Base-by-base conservation (phyloP, 768 basidiomycete species). In the Pulveroboletus sp. region DNA sequence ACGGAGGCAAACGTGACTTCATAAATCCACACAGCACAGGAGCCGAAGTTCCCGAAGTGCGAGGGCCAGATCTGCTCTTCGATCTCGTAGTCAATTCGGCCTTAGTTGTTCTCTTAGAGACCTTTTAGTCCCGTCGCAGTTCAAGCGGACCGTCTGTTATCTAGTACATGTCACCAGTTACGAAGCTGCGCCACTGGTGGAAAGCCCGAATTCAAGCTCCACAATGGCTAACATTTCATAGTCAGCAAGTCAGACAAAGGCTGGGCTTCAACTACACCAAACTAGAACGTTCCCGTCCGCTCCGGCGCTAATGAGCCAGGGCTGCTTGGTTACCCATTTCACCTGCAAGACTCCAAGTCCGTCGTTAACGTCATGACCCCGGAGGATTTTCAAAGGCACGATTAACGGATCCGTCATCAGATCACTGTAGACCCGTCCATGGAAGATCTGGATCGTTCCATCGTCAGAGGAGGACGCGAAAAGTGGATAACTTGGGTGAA, bases 401-500 rank as follows among this genome's bases (percentile, higher is more conserved):
- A 99, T 97, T 50, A 98, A 75, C 27, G 96, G 95, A 70, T 99
- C 95, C 38, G 90, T 94, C 83, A 96, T 88, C 39, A 97, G 78
- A 68, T 99, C 96, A 62, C 82, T 87, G 72, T 89, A 98, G 38
- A 98, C 89, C 53, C 94, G 82, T 27, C 88, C 81, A 69, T 99
- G 96, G 82, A 99, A 98, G 57, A 99, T 75, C 67, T 98, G 95
- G 59, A 98, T 91, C 35, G 91, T 85, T 24, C 96, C 96, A 68
- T 97, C 96, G 68, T 99, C 96, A 20, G 93, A 94, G 36, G 92
- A 89, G 6, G 92, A 94, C 11, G 93, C 93, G 68, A 99, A 98
- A 20, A 99, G 81, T 23, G 96, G 96, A 70, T 95, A 93, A 38
- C 83, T 83, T 16, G 92, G 89, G 65, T 96, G 94, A 78, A 95